A percentile compares a stretch with the other conserved stretches of the same genome.
Evolutionary conservation across 2,329 filamentous ascomycete species (phyloP).

Genomic region (Thielaviopsis populi): DNA sequence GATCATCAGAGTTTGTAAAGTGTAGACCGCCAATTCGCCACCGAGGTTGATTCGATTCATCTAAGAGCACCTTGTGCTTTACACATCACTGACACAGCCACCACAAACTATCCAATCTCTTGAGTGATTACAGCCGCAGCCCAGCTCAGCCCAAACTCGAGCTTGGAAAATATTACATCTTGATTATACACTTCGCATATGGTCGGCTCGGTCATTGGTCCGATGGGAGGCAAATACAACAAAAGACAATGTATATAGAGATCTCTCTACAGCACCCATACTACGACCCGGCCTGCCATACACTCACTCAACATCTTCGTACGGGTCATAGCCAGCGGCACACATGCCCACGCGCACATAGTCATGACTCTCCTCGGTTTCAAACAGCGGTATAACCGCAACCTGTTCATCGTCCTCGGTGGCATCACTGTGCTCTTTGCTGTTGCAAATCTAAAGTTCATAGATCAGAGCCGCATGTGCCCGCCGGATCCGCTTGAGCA

Average conservation of each 20-base stretch:
- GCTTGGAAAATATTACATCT: not conserved
- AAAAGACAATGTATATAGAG: not conserved
- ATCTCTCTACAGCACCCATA: not conserved
- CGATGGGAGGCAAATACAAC: not conserved
- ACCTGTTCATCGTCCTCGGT: not conserved
- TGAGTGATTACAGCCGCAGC: not conserved
- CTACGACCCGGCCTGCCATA: too few relatives aligned
- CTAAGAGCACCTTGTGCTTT: not conserved
- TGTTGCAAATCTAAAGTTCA: conserved; percentile 1
- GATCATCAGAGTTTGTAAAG: not conserved
- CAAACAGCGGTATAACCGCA: conserved; percentile 4
- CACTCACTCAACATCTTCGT: too few relatives aligned
- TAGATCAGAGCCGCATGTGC: conserved; percentile 5
- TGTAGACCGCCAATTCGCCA: not conserved
- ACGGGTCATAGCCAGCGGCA: too few relatives aligned
- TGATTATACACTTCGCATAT: not conserved
- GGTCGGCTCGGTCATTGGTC: not conserved
- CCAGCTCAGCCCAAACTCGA: not conserved
- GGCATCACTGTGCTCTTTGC: conserved; percentile 7
- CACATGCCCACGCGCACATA: not conserved
- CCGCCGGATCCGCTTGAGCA: not conserved
- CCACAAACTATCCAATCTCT: not conserved
- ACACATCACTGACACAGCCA: not conserved
- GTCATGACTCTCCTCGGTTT: conserved; percentile 7
- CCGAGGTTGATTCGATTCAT: not conserved